These are phyloP conservation scores for Microbotryum saponariae DNA, from an alignment of 1,284 basidiomycete species.

Conservation along the genomic window DNA sequence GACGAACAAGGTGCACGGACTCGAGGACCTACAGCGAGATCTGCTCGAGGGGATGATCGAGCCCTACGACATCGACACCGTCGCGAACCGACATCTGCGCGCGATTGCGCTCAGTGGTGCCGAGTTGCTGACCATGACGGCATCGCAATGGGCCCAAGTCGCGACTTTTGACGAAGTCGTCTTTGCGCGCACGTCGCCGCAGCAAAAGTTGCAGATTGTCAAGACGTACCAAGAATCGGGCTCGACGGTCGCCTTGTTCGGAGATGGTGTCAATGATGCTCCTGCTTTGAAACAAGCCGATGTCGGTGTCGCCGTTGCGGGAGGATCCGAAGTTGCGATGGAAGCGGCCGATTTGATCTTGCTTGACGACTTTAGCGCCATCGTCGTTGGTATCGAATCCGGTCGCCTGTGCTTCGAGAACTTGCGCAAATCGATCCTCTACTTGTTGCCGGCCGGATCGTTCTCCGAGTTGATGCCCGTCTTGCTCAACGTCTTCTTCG, in stretches of 20 bases:
- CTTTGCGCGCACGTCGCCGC: slow-evolving; percentile 64
- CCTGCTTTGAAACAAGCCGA: slow-evolving; percentile 47
- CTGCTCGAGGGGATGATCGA: too few species aligned
- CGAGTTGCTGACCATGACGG: slow-evolving; percentile 44
- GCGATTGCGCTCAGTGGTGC: slow-evolving; percentile 38
- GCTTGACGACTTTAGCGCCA: slow-evolving; percentile 44
- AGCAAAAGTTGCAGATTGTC: slow-evolving; percentile 60
- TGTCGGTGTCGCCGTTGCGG: slow-evolving; percentile 48
- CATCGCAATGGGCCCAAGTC: slow-evolving; percentile 50
- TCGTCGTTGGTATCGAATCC: slow-evolving; percentile 47
- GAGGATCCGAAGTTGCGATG: slow-evolving; percentile 45
- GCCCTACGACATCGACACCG: too few species aligned
- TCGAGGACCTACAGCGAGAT: slow-evolving; percentile 40
- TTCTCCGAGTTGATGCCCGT: slow-evolving; percentile 64
- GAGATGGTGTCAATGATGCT: slow-evolving; percentile 67
- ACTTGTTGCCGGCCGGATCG: slow-evolving; percentile 38
- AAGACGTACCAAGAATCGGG: slow-evolving; percentile 52
- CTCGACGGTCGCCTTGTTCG: slow-evolving; percentile 53
- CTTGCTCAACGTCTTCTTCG: slow-evolving; percentile 50
- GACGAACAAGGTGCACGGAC: slow-evolving; percentile 40
- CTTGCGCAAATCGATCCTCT: slow-evolving; percentile 48
- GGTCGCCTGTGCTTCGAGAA: slow-evolving; percentile 56
- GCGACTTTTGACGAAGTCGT: slow-evolving; percentile 57
- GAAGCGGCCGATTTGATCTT: slow-evolving; percentile 44
- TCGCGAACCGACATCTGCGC: slow-evolving; percentile 39